A percentile compares a stretch with the other conserved stretches of the same genome.
Evolutionary conservation across 352 stramenopile genomes (phyloP).

Genomic region (Phytophthora nicotianae): DNA sequence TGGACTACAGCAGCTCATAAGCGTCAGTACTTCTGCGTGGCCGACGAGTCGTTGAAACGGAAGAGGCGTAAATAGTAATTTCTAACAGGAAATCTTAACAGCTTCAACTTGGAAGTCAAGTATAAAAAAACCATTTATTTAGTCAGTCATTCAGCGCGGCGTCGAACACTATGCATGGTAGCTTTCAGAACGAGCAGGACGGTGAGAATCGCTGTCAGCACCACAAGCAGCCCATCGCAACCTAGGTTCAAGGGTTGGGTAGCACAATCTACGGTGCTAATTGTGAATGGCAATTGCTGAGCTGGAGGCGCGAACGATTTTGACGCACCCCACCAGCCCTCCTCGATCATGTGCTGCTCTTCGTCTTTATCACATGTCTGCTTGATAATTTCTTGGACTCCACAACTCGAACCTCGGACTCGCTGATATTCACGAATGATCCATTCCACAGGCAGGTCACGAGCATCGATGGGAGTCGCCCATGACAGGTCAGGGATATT

Average conservation of each 20-base stretch:
- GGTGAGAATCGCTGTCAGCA: constrained; percentile 8
- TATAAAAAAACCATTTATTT: background rate
- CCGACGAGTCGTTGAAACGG: constrained; percentile 20
- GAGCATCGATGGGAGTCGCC: too few species aligned
- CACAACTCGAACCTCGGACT: background rate
- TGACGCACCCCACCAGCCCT: constrained; percentile 11
- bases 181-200: constrained; percentile 13
- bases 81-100: background rate
- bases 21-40: background rate
- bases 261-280: constrained; percentile 4
- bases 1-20: constrained; percentile 24
- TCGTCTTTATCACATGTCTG: constrained; percentile 1
- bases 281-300: background rate
- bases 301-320: background rate
- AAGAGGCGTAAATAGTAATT: constrained; percentile 5
- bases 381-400: background rate
- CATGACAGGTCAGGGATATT: too few species aligned
- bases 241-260: constrained; percentile 7
- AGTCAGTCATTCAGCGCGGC: background rate
- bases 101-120: constrained; percentile 10
- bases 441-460: constrained; percentile 20
- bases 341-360: background rate
- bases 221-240: constrained; percentile 11
- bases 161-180: background rate
- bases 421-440: constrained; percentile 6